Base-by-base conservation (phyloP, 163 green algal species). In the Scenedesmus sp. region DNA sequence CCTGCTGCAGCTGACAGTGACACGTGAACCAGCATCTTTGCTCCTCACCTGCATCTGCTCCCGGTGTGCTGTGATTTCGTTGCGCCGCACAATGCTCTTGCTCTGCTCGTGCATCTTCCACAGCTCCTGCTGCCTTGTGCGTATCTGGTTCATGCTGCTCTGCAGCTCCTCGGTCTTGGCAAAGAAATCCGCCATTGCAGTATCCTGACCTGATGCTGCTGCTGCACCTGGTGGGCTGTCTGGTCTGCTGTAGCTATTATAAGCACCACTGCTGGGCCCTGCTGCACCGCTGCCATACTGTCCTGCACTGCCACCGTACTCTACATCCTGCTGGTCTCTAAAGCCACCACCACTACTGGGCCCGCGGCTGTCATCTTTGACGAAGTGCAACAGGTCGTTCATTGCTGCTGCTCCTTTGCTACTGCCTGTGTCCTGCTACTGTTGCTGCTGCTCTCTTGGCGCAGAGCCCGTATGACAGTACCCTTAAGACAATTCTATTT, bases 101-200 rank as follows among this genome's bases (percentile, higher is more conserved):
- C 94, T 96, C 43, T 94, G 93, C 86, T 99, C 97, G 86, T 99
- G 96, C 91, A 96, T 95, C 35, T 93, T 83, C 46, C 93, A 87
- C 46, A 99, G 90, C 59, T 96, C 91, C 51, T 88, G 88, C 86
- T 96, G 94, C 59, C 92, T n/a, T 1, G 91, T 90, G 87, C 95
- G 96, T 84, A 99, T 97, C 16, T 92, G 90, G 22, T 88, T 88
- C 87, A 96, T 94, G 68, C 93, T 90, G 10, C 81, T 51, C 70
- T 96, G 94, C 3, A 96, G 83, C 33, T 91, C 85, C 33, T 97
- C 94, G 22, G 70, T 72, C 49, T 95, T 91, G 30, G 92, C 89
- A 85, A 98, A 99, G 70, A 99, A 99, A 0, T 94, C 91, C 20
- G 96, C 93, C 96, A 99, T 98, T 26, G 96, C 89, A 78, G 93